Percentiles rank a stretch among this genome's conserved stretches.
phyloP scores from a whole-genome alignment of 2,329 filamentous ascomycete genomes.

The Talaromyces amestolkiae region DNA sequence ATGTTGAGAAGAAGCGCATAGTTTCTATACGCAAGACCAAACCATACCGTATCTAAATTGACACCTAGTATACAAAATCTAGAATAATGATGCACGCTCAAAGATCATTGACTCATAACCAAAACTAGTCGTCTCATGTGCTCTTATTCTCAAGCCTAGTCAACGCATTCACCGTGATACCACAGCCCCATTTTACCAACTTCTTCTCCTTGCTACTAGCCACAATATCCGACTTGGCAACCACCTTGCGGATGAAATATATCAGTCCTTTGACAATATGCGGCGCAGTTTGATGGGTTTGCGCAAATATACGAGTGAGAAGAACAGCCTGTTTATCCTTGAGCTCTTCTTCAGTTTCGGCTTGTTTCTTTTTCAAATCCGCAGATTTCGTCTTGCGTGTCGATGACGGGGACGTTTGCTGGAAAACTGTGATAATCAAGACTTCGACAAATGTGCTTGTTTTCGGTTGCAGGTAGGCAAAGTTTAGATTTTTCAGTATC shows the following conservation, averaged over 20 bases:
- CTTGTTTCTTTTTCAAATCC: constrained; percentile 23
- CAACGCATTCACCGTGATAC: constrained; percentile 41
- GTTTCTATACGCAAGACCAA: not conserved
- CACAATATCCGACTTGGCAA: constrained; percentile 63
- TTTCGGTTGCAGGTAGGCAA: constrained; percentile 72
- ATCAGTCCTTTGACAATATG: constrained; percentile 71
- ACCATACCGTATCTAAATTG: not conserved
- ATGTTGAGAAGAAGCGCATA: not conserved
- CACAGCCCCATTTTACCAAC: constrained; percentile 48
- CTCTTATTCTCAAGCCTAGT: not conserved
- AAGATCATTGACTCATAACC: not conserved
- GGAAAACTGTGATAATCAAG: constrained; percentile 71
- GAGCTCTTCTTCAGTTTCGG: constrained; percentile 11
- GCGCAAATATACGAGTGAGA: constrained; percentile 65
- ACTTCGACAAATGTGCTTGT: constrained; percentile 77
- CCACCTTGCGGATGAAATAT: constrained; percentile 74
- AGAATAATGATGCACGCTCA: not conserved
- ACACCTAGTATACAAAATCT: not conserved
- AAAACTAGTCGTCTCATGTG: not conserved
- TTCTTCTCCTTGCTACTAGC: constrained; percentile 53
- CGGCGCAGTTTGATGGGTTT: constrained; percentile 58
- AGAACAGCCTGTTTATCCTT: constrained; percentile 29
- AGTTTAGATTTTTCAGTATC: constrained; percentile 64
- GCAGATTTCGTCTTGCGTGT: constrained; percentile 34
- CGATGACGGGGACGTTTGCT: constrained; percentile 47